Base-by-base conservation (phyloP, 805 yeast species). In the Cyberlindnera suaveolens region DNA sequence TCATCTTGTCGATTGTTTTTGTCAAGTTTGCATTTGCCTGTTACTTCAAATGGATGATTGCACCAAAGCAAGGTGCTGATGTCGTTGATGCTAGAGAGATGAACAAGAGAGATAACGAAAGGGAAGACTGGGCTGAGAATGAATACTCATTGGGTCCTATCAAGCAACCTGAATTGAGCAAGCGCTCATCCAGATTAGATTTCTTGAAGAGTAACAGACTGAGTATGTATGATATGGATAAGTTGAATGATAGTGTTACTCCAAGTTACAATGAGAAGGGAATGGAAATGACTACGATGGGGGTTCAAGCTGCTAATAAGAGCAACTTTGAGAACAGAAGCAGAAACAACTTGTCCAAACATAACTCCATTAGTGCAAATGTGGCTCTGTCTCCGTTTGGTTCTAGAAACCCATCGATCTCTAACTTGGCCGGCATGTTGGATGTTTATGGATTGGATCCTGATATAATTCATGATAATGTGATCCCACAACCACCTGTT, bases 401-500 rank as follows among this genome's bases (percentile, higher is more conserved):
- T 11, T 53, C 60, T 7, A 54, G 54, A 47, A 54, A 58, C 32
- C 42, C 57, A 9, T 56, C 59, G 0, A 43, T 54, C 3, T 48
- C 56, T 4, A 54, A 57, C 18, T 46, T 58, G 42, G 51, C 52
- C 32, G 52, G 49, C 2, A 44, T 48, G 47, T 29, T 40, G 14
- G 58, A 51, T 27, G 61, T 74, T 6, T 68, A 67, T 29, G 72
- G 82, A 3, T 63, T 85, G 50, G 75, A 79, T 33, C 68, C 81
- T 2, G 78, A 75, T 41, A 58, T 80, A 15, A 74, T 84, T 44
- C 86, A 81, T 52, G 85, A 89, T 10, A 85, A 85, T 56, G 85
- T 79, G 26, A 85, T 90, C 14, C 86, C 95, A 2, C 98, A 91
- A 61, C 97, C 98, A 0, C 96, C 96, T 1, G 75, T 80, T 15